Percentiles rank a stretch among this genome's conserved stretches.
Evolutionary conservation across 2,329 filamentous ascomycete genomes (phyloP).

Genomic region (Alternaria ethzedia): DNA sequence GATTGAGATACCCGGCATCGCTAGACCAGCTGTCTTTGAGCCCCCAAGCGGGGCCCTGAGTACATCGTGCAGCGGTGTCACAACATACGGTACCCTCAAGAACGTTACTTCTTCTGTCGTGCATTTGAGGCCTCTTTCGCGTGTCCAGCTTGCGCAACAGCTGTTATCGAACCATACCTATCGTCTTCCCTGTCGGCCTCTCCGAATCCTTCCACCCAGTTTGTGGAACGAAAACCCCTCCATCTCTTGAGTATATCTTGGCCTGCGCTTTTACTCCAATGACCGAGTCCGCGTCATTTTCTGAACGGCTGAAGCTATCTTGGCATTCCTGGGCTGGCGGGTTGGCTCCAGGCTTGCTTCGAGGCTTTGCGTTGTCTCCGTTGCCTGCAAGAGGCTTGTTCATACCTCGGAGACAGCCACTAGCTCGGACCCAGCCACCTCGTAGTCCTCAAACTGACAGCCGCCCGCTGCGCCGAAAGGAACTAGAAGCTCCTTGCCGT

Average conservation of each 20-base stretch:
- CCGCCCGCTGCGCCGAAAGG: neutral
- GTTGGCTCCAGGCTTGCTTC: conserved; percentile 29
- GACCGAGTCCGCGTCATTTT: conserved; percentile 10
- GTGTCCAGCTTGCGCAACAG: neutral
- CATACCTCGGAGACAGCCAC: conserved; percentile 17
- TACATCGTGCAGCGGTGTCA: neutral
- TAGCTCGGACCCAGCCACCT: conserved; percentile 6
- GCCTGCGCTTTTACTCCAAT: conserved; percentile 35
- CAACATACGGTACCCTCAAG: neutral
- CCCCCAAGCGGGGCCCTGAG: neutral
- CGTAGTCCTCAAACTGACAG: neutral
- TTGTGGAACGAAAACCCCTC: conserved; percentile 17
- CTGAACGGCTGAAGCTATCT: conserved; percentile 22
- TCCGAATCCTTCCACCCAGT: conserved; percentile 20
- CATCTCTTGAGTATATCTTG: conserved; percentile 38
- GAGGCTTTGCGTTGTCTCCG: conserved; percentile 13
- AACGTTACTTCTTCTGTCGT: neutral
- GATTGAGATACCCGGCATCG: conserved; percentile 4
- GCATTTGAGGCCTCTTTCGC: neutral
- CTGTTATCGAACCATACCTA: neutral
- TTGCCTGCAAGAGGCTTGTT: conserved; percentile 37
- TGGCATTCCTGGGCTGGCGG: conserved; percentile 39
- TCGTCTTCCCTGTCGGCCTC: conserved; percentile 26
- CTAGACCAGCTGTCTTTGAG: neutral
- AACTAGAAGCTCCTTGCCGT: neutral